Percentiles rank a stretch among this genome's conserved stretches.
phyloP scores from a whole-genome alignment of 176 grass and related monocot species.

The Puccinellia tenuiflora region DNA sequence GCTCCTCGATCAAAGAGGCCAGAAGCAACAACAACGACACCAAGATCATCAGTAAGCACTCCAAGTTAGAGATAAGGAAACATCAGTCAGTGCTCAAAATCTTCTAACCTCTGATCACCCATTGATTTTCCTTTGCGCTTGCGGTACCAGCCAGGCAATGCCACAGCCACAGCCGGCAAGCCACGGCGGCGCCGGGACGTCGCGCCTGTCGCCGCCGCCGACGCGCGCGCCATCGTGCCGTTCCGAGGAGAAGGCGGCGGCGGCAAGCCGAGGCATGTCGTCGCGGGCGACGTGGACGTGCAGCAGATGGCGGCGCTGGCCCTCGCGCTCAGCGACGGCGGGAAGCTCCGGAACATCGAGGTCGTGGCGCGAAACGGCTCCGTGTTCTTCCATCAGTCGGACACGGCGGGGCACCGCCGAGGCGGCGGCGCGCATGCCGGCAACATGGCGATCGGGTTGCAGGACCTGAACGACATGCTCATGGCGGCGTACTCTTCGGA shows the following conservation, averaged over 20 bases:
- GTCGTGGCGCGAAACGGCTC: constrained; percentile 43
- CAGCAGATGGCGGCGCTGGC: constrained; percentile 86
- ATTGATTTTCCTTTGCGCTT: background rate
- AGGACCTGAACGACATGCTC: constrained; percentile 77
- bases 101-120: background rate
- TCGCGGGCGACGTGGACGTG: constrained; percentile 34
- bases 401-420: background rate
- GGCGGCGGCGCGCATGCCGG: constrained; percentile 13
- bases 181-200: constrained; percentile 4
- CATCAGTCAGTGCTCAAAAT: background rate
- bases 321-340: constrained; percentile 75
- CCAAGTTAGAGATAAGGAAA: background rate
- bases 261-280: background rate
- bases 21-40: background rate
- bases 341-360: constrained; percentile 82
- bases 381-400: constrained; percentile 30
- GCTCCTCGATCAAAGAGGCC: constrained; percentile 26
- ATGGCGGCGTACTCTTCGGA: constrained; percentile 37
- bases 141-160: constrained; percentile 20
- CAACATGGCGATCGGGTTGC: constrained; percentile 52
- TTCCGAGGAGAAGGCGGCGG: constrained; percentile 33
- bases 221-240: constrained; percentile 60
- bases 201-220: background rate
- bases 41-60: constrained; percentile 29
- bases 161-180: constrained; percentile 13